A percentile compares a stretch with the other conserved stretches of the same genome.
These are phyloP conservation scores for Breynia disticha DNA, from an alignment of 441 rosid species.

Conservation along the genomic window DNA sequence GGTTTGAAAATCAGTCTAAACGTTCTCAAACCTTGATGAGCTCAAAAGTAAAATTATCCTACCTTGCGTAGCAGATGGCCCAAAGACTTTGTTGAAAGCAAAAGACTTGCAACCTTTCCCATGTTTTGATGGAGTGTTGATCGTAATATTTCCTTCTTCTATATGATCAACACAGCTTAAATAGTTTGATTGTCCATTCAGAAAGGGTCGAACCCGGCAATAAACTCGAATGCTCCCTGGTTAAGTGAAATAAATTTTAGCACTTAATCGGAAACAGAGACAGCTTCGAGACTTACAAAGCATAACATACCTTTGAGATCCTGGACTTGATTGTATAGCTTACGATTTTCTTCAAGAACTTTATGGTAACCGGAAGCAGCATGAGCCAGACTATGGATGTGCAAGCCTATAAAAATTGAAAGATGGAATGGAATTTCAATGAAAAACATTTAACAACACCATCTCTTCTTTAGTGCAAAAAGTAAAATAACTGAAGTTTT, in stretches of 20 bases:
- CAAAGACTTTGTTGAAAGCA: conserved; percentile 88
- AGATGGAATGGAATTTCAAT: conserved; percentile 4
- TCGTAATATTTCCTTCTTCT: conserved; percentile 61
- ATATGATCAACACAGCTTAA: conserved; percentile 52
- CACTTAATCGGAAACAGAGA: background rate
- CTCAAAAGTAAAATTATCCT: conserved; percentile 1
- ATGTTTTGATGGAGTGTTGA: conserved; percentile 62
- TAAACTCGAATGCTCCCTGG: conserved; percentile 91
- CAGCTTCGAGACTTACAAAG: conserved; percentile 4
- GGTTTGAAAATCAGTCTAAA: conserved; percentile 8
- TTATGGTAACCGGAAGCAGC: conserved; percentile 87
- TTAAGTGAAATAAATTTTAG: conserved; percentile 15
- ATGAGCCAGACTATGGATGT: conserved; percentile 64
- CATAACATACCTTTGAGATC: conserved; percentile 75
- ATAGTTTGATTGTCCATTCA: conserved; percentile 56
- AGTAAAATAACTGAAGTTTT: background rate
- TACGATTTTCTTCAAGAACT: conserved; percentile 83
- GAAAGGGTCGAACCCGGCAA: conserved; percentile 88
- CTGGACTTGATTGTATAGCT: conserved; percentile 79
- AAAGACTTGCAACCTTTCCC: conserved; percentile 73
- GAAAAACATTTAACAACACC: background rate
- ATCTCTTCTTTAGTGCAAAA: background rate
- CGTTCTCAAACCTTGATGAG: conserved; percentile 3
- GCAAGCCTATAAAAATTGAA: conserved; percentile 51
- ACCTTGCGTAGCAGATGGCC: conserved; percentile 94